These are phyloP conservation scores for Calonectria honghensis DNA, from an alignment of 2,329 filamentous ascomycete genomes.

Conservation along the genomic window DNA sequence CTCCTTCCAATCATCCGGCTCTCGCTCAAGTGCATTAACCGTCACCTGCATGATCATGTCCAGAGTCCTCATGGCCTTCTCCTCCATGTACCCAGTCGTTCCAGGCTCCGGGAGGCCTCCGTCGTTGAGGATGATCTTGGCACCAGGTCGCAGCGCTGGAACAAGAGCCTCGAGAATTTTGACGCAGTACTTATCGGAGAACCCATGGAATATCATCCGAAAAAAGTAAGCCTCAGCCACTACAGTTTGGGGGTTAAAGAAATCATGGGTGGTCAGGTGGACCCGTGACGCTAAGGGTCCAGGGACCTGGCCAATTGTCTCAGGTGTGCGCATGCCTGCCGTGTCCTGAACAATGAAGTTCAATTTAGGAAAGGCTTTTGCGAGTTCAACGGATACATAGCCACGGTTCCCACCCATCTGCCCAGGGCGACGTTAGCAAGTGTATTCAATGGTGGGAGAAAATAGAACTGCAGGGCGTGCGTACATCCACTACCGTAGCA, in stretches of 20 bases:
- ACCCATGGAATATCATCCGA: constrained; percentile 59
- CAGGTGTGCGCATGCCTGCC: constrained; percentile 56
- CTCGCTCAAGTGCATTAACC: constrained; percentile 11
- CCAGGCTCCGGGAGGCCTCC: constrained; percentile 3
- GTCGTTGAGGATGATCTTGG: constrained; percentile 55
- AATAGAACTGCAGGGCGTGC: not conserved
- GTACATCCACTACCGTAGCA: constrained; percentile 19
- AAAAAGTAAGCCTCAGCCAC: constrained; percentile 56
- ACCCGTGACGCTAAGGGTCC: not conserved
- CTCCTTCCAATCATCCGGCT: constrained; percentile 14
- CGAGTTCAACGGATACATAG: constrained; percentile 50
- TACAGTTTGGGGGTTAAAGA: constrained; percentile 55
- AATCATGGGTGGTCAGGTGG: constrained; percentile 52
- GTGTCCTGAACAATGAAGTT: constrained; percentile 71
- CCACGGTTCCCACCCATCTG: constrained; percentile 53
- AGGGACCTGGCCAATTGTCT: constrained; percentile 1
- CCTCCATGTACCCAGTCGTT: constrained; percentile 3
- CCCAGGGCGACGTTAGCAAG: not conserved
- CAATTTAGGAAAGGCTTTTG: constrained; percentile 50
- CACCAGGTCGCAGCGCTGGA: constrained; percentile 38
- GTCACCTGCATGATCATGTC: constrained; percentile 21
- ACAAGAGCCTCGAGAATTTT: constrained; percentile 56
- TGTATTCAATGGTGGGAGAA: not conserved
- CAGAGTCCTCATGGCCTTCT: constrained; percentile 18
- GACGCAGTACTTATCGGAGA: constrained; percentile 58